Percentiles rank a stretch among this genome's conserved stretches.
Evolutionary conservation across 352 stramenopile species (phyloP).

Genomic region (Detonula confervacea): DNA sequence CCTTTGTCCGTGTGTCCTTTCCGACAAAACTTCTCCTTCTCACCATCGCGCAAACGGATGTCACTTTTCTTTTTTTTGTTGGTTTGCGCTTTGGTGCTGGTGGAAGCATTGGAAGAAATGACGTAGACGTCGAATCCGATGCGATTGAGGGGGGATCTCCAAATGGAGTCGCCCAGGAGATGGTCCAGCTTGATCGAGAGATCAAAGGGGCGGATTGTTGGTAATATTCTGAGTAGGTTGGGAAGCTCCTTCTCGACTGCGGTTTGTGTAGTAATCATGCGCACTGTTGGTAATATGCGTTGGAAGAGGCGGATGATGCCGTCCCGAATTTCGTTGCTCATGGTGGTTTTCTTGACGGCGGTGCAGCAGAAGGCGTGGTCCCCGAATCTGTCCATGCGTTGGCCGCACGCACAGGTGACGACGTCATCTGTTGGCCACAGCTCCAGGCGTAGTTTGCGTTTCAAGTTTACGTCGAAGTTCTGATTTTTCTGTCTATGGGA

Average conservation of each 20-base stretch:
- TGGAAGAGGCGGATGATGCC: background rate
- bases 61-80: background rate
- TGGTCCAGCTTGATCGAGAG: conserved; percentile 12
- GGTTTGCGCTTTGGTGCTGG: background rate
- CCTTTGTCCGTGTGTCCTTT: too few relatives aligned
- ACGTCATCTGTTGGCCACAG: background rate
- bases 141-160: background rate
- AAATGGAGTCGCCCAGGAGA: background rate
- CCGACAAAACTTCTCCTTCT: too few relatives aligned
- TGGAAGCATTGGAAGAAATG: conserved; percentile 12
- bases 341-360: background rate
- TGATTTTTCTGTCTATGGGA: conserved; percentile 1
- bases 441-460: conserved; percentile 1
- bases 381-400: background rate
- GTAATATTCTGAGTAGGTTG: background rate
- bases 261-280: background rate
- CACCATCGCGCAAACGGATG: too few relatives aligned
- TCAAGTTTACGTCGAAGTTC: background rate
- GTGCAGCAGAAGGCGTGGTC: conserved; percentile 6
- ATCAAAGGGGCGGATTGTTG: background rate
- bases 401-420: background rate
- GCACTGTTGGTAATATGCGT: background rate
- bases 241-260: background rate
- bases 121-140: conserved; percentile 14
- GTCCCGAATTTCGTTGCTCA: conserved; percentile 4